Conservation (phyloP, 2,329 filamentous ascomycete species). For the Shiraia sp. region DNA sequence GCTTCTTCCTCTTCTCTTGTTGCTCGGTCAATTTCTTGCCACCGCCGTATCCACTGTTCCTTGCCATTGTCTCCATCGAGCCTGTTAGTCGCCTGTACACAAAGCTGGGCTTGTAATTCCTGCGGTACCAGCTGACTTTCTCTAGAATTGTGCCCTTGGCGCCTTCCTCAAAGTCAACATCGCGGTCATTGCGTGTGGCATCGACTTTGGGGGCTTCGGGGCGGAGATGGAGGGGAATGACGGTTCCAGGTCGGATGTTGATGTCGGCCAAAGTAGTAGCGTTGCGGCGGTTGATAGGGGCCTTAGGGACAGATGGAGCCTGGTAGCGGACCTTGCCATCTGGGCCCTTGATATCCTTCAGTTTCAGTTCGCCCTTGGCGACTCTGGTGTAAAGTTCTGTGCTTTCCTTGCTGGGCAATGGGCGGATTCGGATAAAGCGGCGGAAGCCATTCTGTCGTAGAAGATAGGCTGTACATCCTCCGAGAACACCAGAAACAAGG, state of each 20-base stretch:
- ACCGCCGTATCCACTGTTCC: conserved; percentile 19
- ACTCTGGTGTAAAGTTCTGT: conserved; percentile 33
- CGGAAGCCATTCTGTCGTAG: conserved; percentile 46
- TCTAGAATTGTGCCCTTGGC: conserved; percentile 20
- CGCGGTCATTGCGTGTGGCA: conserved; percentile 20
- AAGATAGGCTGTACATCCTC: conserved; percentile 44
- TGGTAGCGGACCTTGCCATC: conserved; percentile 37
- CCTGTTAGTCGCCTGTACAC: conserved; percentile 21
- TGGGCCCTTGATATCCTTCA: conserved; percentile 22
- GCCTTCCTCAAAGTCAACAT: conserved; percentile 27
- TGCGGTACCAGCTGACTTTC: conserved; percentile 30
- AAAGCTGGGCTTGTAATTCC: conserved; percentile 28
- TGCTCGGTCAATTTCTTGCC: conserved; percentile 17
- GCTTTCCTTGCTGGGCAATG: conserved; percentile 26
- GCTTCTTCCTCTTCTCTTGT: conserved; percentile 31
- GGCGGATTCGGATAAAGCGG: conserved; percentile 40
- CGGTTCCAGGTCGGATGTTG: conserved; percentile 29
- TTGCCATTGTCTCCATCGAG: conserved; percentile 12
- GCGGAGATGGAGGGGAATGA: conserved; percentile 30
- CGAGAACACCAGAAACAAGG: conserved; percentile 49
- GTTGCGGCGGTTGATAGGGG: conserved; percentile 14
- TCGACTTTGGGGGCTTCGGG: conserved; percentile 15
- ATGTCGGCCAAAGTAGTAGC: conserved; percentile 18
- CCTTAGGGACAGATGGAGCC: conserved; percentile 18
- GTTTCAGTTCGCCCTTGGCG: conserved; percentile 28